phyloP scores from a whole-genome alignment of 164 flowering plant species.

The Berberis thunbergii region DNA sequence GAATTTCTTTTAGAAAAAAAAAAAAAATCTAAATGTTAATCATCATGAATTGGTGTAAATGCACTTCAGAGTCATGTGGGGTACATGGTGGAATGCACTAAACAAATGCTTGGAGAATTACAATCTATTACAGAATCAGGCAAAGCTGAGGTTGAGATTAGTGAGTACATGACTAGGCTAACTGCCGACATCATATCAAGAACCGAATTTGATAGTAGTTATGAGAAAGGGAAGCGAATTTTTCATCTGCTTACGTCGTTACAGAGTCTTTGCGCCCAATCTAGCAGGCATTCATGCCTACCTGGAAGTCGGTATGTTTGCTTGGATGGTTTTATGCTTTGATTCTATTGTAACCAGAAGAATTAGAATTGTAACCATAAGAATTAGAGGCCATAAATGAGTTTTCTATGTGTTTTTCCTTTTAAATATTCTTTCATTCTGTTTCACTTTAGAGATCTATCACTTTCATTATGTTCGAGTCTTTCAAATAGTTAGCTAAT shows the following conservation, averaged over 20 bases:
- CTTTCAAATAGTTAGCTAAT: not conserved
- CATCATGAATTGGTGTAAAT: not conserved
- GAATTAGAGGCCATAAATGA: not conserved
- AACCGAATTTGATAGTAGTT: constrained; percentile 67
- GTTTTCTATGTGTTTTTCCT: not conserved
- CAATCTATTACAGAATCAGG: constrained; percentile 32
- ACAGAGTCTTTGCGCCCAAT: constrained; percentile 66
- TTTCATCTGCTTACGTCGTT: constrained; percentile 54
- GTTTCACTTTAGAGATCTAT: constrained; percentile 5
- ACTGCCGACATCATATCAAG: constrained; percentile 85
- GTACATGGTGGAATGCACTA: constrained; percentile 83
- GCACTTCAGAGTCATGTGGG: constrained; percentile 35
- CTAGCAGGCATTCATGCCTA: constrained; percentile 62
- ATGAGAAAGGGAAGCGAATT: constrained; percentile 78
- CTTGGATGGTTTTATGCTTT: not conserved
- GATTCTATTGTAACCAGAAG: not conserved
- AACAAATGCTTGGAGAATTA: constrained; percentile 42
- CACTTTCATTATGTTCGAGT: not conserved
- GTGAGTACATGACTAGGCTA: constrained; percentile 55
- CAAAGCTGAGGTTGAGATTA: constrained; percentile 60
- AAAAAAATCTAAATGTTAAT: not conserved
- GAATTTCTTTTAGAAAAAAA: not conserved
- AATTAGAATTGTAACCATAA: not conserved
- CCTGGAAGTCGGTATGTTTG: constrained; percentile 89
- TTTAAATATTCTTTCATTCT: not conserved